These are phyloP conservation scores for Fusarium sp. DNA, from an alignment of 2,329 filamentous ascomycete genomes.

Conservation along the genomic window DNA sequence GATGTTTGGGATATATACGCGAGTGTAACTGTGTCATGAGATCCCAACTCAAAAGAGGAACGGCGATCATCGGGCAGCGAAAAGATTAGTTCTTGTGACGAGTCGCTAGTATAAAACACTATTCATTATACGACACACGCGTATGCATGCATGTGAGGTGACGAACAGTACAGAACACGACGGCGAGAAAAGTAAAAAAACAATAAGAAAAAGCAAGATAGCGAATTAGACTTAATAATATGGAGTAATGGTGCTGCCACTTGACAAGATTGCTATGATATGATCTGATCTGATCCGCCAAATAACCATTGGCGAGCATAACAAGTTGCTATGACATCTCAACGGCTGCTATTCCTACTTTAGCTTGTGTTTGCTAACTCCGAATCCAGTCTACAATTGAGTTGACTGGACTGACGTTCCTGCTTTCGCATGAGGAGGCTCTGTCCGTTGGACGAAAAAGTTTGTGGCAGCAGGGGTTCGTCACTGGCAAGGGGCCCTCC, in stretches of 20 bases:
- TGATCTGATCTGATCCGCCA: conserved; percentile 13
- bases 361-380: conserved; percentile 3
- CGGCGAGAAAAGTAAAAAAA: conserved; percentile 21
- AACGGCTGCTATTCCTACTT: conserved; percentile 8
- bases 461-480: conserved; percentile 30
- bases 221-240: background rate
- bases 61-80: conserved; percentile 21
- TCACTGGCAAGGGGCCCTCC: conserved; percentile 10
- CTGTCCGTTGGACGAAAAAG: conserved; percentile 8
- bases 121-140: too few species aligned
- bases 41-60: background rate
- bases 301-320: conserved; percentile 1
- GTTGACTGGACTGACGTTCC: background rate
- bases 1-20: conserved; percentile 14
- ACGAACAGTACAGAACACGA: background rate
- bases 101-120: conserved; percentile 9
- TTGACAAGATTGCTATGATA: background rate
- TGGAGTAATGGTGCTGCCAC: conserved; percentile 18
- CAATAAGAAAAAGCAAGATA: background rate
- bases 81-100: conserved; percentile 8
- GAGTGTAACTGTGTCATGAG: conserved; percentile 23
- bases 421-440: conserved; percentile 9
- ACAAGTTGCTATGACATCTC: background rate
- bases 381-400: background rate
- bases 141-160: background rate